Base-by-base conservation (phyloP, 805 yeast genomes). In the Hanseniaspora vineae region DNA sequence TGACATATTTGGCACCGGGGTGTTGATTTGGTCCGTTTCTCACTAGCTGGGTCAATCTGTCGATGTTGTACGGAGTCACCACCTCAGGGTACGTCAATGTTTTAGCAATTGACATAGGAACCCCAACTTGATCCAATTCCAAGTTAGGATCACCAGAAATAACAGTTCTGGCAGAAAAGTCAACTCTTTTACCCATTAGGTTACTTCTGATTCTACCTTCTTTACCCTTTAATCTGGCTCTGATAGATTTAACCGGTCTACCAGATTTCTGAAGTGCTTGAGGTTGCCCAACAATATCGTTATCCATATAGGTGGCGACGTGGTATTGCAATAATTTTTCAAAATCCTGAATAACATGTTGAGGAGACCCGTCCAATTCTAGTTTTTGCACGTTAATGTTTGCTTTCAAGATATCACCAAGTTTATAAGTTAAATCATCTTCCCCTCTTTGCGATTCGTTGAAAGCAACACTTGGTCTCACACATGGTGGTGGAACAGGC, bases 401-500 rank as follows among this genome's bases (percentile, higher is more conserved):
- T 3, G 98, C 97, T 66, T 92, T 92, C 59, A 92, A 70, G 46
- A 92, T 89, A 74, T 92, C 99, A 9, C 97, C 97, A 54, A 92
- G 73, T 67, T 92, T 92, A 65, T 89, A 92, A 1, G 99, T 92
- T 68, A 92, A 81, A 74, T 92, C 99, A 77, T 92, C 99, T 66
- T 92, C 98, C 57, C 97, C 97, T 70, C 98, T 81, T 52, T 95
- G 96, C 11, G 97, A 86, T 63, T 92, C 98, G 56, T 92, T 92
- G 59, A 92, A 89, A 1, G 98, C 96, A 69, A 92, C 92, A 20
- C 96, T 85, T 11, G 99, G 99, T 66, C 99, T 82, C 33, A 92
- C 99, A 35, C 97, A 97, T 52, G 99, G 99, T 46, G 99, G 99
- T 42, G 99, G 99, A 17, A 92, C 98, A 1, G 99, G 98, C 58